Evolutionary conservation across 1,284 basidiomycete species (phyloP).

Genomic region (Tilletia indica): DNA sequence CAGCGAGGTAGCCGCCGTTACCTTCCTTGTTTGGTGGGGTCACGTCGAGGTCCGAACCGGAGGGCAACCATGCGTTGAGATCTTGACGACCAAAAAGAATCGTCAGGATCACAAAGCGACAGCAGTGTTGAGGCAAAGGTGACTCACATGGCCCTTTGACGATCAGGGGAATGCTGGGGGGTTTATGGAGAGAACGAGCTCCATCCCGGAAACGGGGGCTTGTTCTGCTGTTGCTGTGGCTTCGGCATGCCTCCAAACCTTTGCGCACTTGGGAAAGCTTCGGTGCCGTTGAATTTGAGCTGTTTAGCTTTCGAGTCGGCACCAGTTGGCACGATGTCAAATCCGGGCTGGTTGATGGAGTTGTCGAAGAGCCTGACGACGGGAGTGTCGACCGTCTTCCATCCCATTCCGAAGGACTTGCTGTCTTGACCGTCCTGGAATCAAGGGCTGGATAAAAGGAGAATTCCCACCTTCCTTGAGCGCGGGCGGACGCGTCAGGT

Average conservation of each 20-base stretch:
- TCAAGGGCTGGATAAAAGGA: not conserved
- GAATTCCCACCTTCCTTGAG: conserved; percentile 14
- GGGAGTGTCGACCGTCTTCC: not conserved
- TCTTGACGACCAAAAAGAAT: conserved; percentile 21
- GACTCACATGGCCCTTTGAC: conserved; percentile 42
- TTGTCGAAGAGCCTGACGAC: conserved; percentile 6
- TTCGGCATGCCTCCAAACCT: not conserved
- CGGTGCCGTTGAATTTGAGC: not conserved
- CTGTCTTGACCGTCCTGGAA: not conserved
- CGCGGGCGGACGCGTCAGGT: conserved; percentile 20
- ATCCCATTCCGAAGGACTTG: not conserved
- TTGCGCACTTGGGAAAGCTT: not conserved
- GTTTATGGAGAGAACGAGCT: conserved; percentile 46
- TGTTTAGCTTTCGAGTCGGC: not conserved
- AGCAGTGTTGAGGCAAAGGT: not conserved
- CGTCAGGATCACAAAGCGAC: not conserved
- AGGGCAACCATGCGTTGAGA: conserved; percentile 46
- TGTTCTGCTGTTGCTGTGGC: not conserved
- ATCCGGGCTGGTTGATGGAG: conserved; percentile 16
- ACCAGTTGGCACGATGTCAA: conserved; percentile 1
- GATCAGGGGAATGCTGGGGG: conserved; percentile 49
- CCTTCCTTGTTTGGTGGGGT: conserved; percentile 47
- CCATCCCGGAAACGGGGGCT: not conserved
- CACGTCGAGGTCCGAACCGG: conserved; percentile 32
- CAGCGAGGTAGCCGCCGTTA: conserved; percentile 47